Percentiles rank a stretch among this genome's conserved stretches.
Conservation (phyloP, 129 eudicot genomes). For the Helianthus tuberosus region DNA sequence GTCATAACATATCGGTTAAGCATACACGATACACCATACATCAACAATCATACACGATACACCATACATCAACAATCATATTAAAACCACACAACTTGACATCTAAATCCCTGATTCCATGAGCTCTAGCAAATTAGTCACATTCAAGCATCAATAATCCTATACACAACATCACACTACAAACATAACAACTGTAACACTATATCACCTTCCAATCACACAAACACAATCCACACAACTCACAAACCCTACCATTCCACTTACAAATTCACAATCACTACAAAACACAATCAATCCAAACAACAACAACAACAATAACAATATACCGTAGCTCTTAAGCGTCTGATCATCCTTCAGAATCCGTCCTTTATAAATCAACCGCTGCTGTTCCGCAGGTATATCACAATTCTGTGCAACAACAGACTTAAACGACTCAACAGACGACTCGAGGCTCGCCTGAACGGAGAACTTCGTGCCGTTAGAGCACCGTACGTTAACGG, state of each 20-base stretch:
- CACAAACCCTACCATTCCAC: slow-evolving; percentile 1
- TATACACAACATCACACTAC: neutral
- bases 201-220: slow-evolving; percentile 21
- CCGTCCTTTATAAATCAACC: slow-evolving; percentile 77
- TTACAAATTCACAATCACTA: slow-evolving; percentile 16
- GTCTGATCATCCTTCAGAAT: slow-evolving; percentile 79
- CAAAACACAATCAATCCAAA: neutral
- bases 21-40: slow-evolving; percentile 5
- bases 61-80: no score
- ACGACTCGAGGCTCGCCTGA: slow-evolving; percentile 45
- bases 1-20: neutral
- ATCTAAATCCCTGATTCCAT: no score
- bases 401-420: slow-evolving; percentile 53
- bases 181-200: neutral
- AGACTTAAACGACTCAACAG: slow-evolving; percentile 63
- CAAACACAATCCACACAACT: neutral
- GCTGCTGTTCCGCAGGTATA: slow-evolving; percentile 63
- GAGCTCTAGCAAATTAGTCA: no score
- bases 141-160: no score
- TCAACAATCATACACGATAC: no score
- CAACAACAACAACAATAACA: neutral
- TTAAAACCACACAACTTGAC: no score
- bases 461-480: slow-evolving; percentile 70
- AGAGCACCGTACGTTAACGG: slow-evolving; percentile 56
- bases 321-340: slow-evolving; percentile 68